A percentile compares a stretch with the other conserved stretches of the same genome.
phyloP scores from a whole-genome alignment of 345 rosid species.

The Cochlearia excelsa region DNA sequence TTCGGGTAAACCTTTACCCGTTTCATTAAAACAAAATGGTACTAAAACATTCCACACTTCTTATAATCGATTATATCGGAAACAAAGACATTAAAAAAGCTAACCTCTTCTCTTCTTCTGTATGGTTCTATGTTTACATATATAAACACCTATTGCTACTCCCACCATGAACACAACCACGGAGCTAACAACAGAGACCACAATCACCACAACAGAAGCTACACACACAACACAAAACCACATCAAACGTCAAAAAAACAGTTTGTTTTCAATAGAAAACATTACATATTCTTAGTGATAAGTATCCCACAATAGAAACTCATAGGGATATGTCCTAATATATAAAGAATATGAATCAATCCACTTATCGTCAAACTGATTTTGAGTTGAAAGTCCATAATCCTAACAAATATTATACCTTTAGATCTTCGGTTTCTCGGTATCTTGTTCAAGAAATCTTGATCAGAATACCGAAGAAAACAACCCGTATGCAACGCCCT shows the following conservation, averaged over 20 bases:
- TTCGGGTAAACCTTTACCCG: too few species aligned
- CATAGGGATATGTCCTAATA: too few species aligned
- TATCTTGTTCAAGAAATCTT: constrained; percentile 61
- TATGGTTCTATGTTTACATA: constrained; percentile 61
- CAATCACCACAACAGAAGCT: constrained; percentile 59
- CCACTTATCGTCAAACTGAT: not conserved
- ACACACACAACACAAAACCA: constrained; percentile 21
- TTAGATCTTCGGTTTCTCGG: constrained; percentile 46
- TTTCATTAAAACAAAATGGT: too few species aligned
- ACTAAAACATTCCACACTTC: too few species aligned
- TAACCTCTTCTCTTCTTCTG: constrained; percentile 72
- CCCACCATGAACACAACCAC: constrained; percentile 60
- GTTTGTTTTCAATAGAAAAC: too few species aligned
- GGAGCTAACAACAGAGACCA: constrained; percentile 67
- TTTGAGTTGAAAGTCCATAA: not conserved
- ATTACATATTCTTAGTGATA: too few species aligned
- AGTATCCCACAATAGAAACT: too few species aligned
- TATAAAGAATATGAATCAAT: too few species aligned
- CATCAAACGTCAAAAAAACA: not conserved
- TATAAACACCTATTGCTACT: constrained; percentile 48
- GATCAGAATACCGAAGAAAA: constrained; percentile 80
- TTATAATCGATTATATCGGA: too few species aligned
- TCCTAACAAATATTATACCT: constrained; percentile 55
- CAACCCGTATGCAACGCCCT: constrained; percentile 84
- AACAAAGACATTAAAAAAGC: not conserved